A percentile compares a stretch with the other conserved stretches of the same genome.
phyloP scores from a whole-genome alignment of 2,329 filamentous ascomycete genomes.

The Aspergillus proliferans region DNA sequence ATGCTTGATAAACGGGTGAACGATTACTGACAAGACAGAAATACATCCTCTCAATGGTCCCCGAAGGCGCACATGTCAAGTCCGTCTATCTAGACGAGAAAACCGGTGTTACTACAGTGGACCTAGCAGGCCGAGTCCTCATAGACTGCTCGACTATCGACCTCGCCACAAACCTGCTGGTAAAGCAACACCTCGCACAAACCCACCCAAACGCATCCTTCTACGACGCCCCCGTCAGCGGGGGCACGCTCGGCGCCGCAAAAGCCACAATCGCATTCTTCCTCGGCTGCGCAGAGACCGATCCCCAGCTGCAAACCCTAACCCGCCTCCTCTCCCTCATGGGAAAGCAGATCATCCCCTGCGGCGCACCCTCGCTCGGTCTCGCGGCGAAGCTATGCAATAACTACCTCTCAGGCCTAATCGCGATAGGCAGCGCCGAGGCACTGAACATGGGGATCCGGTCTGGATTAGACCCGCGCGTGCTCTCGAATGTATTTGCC shows the following conservation, averaged over 20 bases:
- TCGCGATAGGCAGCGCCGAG: slow-evolving; percentile 53
- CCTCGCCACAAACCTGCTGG: slow-evolving; percentile 44
- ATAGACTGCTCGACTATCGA: slow-evolving; percentile 55
- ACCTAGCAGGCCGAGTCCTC: slow-evolving; percentile 41
- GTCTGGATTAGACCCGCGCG: slow-evolving; percentile 50
- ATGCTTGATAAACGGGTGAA: background rate
- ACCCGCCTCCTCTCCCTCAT: slow-evolving; percentile 45
- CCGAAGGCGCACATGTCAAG: slow-evolving; percentile 47
- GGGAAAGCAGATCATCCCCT: slow-evolving; percentile 51
- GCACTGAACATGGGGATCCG: slow-evolving; percentile 57
- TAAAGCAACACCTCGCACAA: slow-evolving; percentile 35
- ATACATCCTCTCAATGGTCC: slow-evolving; percentile 49
- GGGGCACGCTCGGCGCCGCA: slow-evolving; percentile 48
- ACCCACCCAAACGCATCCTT: slow-evolving; percentile 41
- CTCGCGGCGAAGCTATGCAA: slow-evolving; percentile 56
- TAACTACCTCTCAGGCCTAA: slow-evolving; percentile 55
- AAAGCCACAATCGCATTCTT: slow-evolving; percentile 50
- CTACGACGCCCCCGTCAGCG: slow-evolving; percentile 50
- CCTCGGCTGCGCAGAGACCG: slow-evolving; percentile 39
- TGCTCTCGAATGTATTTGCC: slow-evolving; percentile 48
- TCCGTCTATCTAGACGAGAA: slow-evolving; percentile 45
- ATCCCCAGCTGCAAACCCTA: slow-evolving; percentile 41
- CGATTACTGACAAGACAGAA: slow-evolving; percentile 27
- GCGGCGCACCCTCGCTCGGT: slow-evolving; percentile 51
- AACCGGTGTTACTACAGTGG: slow-evolving; percentile 39